Conservation (phyloP, 345 rosid genomes). For the Eutrema japonicum region DNA sequence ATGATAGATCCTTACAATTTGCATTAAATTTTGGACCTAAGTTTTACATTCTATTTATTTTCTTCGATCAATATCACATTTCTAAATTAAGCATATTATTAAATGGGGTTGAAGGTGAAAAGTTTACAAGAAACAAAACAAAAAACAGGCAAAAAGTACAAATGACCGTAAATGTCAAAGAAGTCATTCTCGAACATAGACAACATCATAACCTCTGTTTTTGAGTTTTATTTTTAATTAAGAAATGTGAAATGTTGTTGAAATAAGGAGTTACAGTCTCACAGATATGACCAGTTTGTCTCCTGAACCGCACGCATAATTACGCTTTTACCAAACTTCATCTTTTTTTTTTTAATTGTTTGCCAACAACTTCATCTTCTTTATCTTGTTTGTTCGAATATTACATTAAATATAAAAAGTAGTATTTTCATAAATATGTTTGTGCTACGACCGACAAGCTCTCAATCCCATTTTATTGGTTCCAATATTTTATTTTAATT, state of each 20-base stretch:
- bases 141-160: conserved; percentile 16
- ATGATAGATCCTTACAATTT: background rate
- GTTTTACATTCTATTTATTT: background rate
- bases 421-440: conserved; percentile 32
- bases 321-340: conserved; percentile 41
- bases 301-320: conserved; percentile 41
- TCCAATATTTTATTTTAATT: background rate
- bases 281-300: conserved; percentile 39
- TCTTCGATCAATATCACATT: background rate
- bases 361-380: conserved; percentile 30
- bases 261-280: conserved; percentile 35
- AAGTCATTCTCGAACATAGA: conserved; percentile 41
- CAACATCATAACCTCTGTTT: conserved; percentile 45
- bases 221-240: background rate
- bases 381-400: conserved; percentile 32
- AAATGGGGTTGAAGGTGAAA: conserved; percentile 16
- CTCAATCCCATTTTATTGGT: conserved; percentile 20
- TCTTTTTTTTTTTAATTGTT: background rate
- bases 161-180: conserved; percentile 37
- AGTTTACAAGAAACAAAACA: conserved; percentile 3
- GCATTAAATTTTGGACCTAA: background rate
- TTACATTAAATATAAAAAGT: conserved; percentile 31
- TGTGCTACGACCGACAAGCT: conserved; percentile 38
- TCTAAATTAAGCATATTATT: background rate
- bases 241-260: conserved; percentile 35